phyloP scores from a whole-genome alignment of 2,329 filamentous ascomycete genomes.

The Neonectria sp. region DNA sequence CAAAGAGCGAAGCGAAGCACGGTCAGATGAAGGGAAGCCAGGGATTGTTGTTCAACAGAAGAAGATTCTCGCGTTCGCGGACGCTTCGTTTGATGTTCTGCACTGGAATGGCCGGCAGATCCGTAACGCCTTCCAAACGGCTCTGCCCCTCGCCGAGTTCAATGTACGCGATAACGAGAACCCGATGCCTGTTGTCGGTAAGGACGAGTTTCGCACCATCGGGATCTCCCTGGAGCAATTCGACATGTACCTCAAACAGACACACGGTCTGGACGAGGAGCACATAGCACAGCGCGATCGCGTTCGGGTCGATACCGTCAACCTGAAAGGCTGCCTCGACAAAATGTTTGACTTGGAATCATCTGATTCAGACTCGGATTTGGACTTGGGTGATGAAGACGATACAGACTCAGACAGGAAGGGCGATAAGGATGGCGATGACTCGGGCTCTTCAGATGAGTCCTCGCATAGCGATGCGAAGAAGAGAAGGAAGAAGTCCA shows the following conservation, averaged over 20 bases:
- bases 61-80: conserved; percentile 30
- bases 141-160: conserved; percentile 53
- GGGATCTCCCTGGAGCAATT: not conserved
- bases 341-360: not conserved
- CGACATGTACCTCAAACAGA: not conserved
- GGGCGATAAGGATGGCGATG: not conserved
- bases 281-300: not conserved
- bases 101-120: conserved; percentile 54
- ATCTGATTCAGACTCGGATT: not conserved
- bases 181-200: too few species aligned
- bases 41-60: conserved; percentile 40
- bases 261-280: not conserved
- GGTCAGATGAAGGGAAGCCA: conserved; percentile 12
- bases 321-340: too few species aligned
- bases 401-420: not conserved
- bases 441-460: not conserved
- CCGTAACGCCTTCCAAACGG: conserved; percentile 50
- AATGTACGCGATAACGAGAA: conserved; percentile 47
- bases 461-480: not conserved
- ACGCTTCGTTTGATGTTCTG: too few species aligned
- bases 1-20: conserved; percentile 32
- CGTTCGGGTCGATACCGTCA: not conserved
- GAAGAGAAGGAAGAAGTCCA: not conserved
- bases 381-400: not conserved
- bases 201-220: not conserved